Evolutionary conservation across 306 rosid genomes (phyloP), one percentile per base, ranked within the genome.

Genomic region (Casuarina equisetifolia): DNA sequence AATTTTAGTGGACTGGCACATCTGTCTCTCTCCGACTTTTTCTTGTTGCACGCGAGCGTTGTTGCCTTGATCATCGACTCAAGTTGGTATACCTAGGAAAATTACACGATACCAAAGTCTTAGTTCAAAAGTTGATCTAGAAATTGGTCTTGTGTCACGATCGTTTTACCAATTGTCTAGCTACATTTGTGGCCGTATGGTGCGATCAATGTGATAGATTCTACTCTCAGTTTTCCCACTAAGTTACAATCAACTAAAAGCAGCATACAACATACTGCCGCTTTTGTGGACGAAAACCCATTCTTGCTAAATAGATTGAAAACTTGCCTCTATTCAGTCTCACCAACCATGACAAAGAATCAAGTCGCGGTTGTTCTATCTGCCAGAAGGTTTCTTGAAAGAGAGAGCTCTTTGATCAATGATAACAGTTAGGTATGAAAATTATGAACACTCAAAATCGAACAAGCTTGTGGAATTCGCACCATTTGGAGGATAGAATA

Each of bases 31-130:
- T 66, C 71, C 50, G 32, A 42, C 15, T 16, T 42, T 49, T 64
- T 76, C 78, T 75, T 51, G 58, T 63, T 12, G 76, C 25, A 46
- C 42, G 43, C 74, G 53, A 48, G 78, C 48, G 59, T 61, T 79
- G 78, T 51, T 48, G 12, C 73, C 51, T 38, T 38, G 79, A 70
- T 51, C 16, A 17, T 57, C 53, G 71, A 75, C 71, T 58, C 58
- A 50, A 74, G 74, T 44, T 57, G 79, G 75, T 68, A 61, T 70
- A 40, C 76, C 80, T 70, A 32, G 69, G 77, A 81, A 76, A 84
- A 79, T 76, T 45, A 77, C 81, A 78, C 74, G 57, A 72, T 64
- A 84, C 81, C 85, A 71, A 82, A 53, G 66, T 74, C 70, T 76
- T 62, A 67, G 74, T 70, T 70, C 58, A 20, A 1, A 20, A 67